Evolutionary conservation across 2,329 filamentous ascomycete species (phyloP), one percentile per base, ranked within the genome.

Genomic region (Myotisia sp.): DNA sequence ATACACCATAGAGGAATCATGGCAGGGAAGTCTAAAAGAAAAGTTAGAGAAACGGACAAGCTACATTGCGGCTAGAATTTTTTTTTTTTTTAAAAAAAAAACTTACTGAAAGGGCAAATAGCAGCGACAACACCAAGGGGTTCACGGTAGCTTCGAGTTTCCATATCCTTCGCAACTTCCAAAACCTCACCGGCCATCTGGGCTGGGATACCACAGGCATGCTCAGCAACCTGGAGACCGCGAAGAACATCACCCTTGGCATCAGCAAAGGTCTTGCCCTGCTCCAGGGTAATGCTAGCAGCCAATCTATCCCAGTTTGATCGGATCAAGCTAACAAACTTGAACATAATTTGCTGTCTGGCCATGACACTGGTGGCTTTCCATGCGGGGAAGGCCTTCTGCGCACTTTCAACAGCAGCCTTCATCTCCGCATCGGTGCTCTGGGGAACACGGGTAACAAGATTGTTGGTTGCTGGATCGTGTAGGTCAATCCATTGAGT

Each of bases 1-100:
- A 78, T 74, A 20, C 63, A 73, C 74, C 74, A 79, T 6, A 78
- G 62, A 7, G 74, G 74, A 54, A 79, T 78, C 74, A 79, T 79
- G 42, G 74, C 74, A 34, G 74, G 74, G 60, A 78, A 78, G 60
- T 78, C 68, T 70, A 40, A 6, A 5, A 6, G 16, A 3, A 6
- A 5, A 14, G 33, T 30, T 24, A 34, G 32, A 5, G 17, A 10
- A 19, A 4, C 13, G 12, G 9, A 3, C 19, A 29, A n/a, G 24
- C 12, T 24, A 34, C 26, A n/a, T 31, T 16, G 19, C 6, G 12
- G n/a, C n/a, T n/a, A n/a, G n/a, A n/a, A n/a, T n/a, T n/a, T n/a
- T n/a, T n/a, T n/a, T n/a, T n/a, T 9, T 2, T 24, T 24, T 9
- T 24, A n/a, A 9, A 23, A 6, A 12, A 17, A 18, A 18, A 17